These are phyloP conservation scores for Phoma sp. DNA, from an alignment of 2,329 filamentous ascomycete species.

Conservation along the genomic window DNA sequence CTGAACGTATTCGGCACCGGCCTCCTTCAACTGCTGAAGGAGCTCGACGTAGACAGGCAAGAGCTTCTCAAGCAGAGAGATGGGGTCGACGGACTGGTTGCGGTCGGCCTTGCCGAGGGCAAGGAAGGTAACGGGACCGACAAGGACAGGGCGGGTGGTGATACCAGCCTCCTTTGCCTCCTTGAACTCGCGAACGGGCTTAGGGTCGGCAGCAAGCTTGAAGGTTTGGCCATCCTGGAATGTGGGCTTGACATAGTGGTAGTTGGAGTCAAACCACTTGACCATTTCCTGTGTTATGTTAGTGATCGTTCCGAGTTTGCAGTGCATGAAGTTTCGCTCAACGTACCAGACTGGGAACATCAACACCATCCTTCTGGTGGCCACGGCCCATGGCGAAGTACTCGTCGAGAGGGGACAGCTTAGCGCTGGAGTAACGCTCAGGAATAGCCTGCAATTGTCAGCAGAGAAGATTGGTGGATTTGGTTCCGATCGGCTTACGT, in stretches of 20 bases:
- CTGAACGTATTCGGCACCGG: conserved; percentile 94
- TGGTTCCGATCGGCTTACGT: conserved; percentile 64
- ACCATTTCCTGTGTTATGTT: conserved; percentile 80
- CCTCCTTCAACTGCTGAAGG: conserved; percentile 89
- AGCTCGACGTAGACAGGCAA: conserved; percentile 94
- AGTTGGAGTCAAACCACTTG: conserved; percentile 99
- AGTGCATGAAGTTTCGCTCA: not conserved
- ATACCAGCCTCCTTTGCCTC: conserved; percentile 99
- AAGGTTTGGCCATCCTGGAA: conserved; percentile 97
- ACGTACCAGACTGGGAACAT: conserved; percentile 80
- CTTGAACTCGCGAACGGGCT: conserved; percentile 91
- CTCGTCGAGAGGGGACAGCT: conserved; percentile 86
- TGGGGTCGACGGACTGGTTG: conserved; percentile 89
- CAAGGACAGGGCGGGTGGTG: conserved; percentile 86
- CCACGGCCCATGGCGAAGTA: conserved; percentile 99
- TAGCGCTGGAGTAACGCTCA: conserved; percentile 90
- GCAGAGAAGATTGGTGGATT: not conserved
- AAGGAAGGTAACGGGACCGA: conserved; percentile 97
- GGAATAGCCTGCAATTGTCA: conserved; percentile 73
- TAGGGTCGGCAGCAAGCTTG: conserved; percentile 84
- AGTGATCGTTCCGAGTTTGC: conserved; percentile 11
- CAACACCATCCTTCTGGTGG: conserved; percentile 91
- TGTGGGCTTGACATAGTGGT: conserved; percentile 99
- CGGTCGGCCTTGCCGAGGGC: conserved; percentile 98
- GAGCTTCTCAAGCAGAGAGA: conserved; percentile 90